Conservation (phyloP, 306 rosid species). For the Vigna reflexopilosa region DNA sequence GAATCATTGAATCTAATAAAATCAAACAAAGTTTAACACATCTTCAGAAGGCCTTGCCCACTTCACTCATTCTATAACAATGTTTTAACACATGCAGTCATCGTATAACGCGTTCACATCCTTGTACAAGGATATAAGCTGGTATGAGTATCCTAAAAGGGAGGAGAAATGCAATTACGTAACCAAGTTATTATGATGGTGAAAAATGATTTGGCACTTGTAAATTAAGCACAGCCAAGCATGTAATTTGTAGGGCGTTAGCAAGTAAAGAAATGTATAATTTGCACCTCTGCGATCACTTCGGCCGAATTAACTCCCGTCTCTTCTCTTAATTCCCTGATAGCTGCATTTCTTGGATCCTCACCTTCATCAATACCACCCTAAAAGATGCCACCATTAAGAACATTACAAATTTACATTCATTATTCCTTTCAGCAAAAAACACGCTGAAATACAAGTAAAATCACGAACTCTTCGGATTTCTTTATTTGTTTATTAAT, state of each 20-base stretch:
- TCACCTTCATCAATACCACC: conserved; percentile 93
- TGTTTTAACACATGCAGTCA: background rate
- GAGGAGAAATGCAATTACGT: background rate
- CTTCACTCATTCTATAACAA: background rate
- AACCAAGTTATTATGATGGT: background rate
- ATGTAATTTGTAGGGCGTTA: background rate
- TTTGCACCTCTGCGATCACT: conserved; percentile 73
- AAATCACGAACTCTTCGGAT: background rate
- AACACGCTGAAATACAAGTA: conserved; percentile 2
- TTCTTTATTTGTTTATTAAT: background rate
- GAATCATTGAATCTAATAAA: conserved; percentile 2
- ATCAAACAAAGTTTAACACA: background rate
- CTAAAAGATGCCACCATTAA: conserved; percentile 44
- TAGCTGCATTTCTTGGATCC: conserved; percentile 80
- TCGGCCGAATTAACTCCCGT: conserved; percentile 90
- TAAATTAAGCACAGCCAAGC: background rate
- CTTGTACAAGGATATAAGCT: background rate
- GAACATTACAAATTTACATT: conserved; percentile 21
- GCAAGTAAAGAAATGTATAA: conserved; percentile 30
- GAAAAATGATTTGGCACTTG: conserved; percentile 17
- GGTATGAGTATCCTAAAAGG: conserved; percentile 24
- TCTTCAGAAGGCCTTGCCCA: conserved; percentile 1
- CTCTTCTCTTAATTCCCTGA: conserved; percentile 87
- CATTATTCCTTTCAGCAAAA: conserved; percentile 19
- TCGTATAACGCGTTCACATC: background rate